phyloP scores from a whole-genome alignment of 2,329 filamentous ascomycete genomes.

The Arthrobotrys sphaeroides region DNA sequence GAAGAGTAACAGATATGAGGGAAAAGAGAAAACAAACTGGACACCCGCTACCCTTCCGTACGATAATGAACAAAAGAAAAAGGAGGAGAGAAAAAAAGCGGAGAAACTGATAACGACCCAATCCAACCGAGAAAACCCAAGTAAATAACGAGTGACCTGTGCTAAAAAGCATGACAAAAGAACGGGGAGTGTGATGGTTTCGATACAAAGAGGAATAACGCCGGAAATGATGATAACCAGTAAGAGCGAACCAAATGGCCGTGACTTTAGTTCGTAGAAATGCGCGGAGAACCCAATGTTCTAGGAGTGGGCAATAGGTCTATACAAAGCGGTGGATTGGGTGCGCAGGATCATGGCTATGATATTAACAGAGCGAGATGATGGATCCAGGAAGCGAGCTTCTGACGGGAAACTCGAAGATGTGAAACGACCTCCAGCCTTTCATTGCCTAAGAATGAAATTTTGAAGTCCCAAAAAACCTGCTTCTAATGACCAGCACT shows the following conservation, averaged over 20 bases:
- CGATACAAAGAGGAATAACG: slow-evolving; percentile 25
- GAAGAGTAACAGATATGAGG: slow-evolving; percentile 1
- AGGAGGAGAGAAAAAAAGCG: not conserved
- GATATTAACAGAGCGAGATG: slow-evolving; percentile 14
- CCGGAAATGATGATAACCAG: slow-evolving; percentile 34
- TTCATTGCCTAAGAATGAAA: not conserved
- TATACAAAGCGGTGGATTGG: slow-evolving; percentile 35
- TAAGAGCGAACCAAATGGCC: slow-evolving; percentile 33
- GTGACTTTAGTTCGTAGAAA: slow-evolving; percentile 40
- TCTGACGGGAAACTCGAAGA: not conserved
- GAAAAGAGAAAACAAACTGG: slow-evolving; percentile 15
- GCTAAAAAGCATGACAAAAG: slow-evolving; percentile 22
- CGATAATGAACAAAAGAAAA: slow-evolving; percentile 24
- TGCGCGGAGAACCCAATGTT: slow-evolving; percentile 27
- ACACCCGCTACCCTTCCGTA: slow-evolving; percentile 52
- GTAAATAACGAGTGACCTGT: slow-evolving; percentile 33
- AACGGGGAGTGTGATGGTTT: slow-evolving; percentile 25
- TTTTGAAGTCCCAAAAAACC: not conserved
- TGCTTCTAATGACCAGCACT: slow-evolving; percentile 13
- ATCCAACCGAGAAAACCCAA: slow-evolving; percentile 28
- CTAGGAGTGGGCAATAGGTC: slow-evolving; percentile 43
- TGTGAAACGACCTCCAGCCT: not conserved
- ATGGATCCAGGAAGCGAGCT: not conserved
- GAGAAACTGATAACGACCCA: slow-evolving; percentile 29
- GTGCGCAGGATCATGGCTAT: not conserved